Base-by-base conservation (phyloP, 2,329 filamentous ascomycete genomes). In the Xylaria sp. region DNA sequence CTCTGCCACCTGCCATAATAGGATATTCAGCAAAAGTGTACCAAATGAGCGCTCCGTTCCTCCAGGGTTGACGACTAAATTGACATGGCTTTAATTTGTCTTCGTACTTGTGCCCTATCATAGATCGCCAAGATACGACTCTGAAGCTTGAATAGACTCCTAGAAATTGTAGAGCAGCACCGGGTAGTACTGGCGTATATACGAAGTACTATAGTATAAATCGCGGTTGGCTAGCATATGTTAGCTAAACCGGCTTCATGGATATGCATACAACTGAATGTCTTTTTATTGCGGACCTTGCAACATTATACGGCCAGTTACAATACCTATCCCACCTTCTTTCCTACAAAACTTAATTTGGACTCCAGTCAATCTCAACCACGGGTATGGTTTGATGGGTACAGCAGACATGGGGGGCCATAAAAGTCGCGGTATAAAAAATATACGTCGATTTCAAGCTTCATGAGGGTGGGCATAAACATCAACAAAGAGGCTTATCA, bases 401-500 rank as follows among this genome's bases (percentile, higher is more conserved):
- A 48, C 47, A 21, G n/a, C 17, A 30, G 42, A 19, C 34, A 56
- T 24, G 21, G 4, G 36, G 11, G 32, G 34, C 9, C 17, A 42
- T 42, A 42, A 17, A 42, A 17, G 9, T 8, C 39, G 14, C 39
- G 2, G 12, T 42, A 17, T 42, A 17, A 14, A 42, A 42, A 5
- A 11, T 11, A 42, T 42, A n/a, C n/a, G 12, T 17, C 39, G 14
- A 4, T 42, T 42, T 42, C 14, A 42, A 42, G 39, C 11, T 17
- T 2, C n/a, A 12, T n/a, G 48, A 48, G 54, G 21, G 19, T 27
- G 21, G 9, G 30, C 34, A 61, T 24, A 55, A n/a, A 53, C n/a
- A 8, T 45, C 17, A 53, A 54, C 17, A 53, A 21, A 11, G 17
- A 34, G 50, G 50, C 51, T 66, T 61, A 66, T 58, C 32, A 48